Percentiles rank a stretch among this genome's conserved stretches.
phyloP scores from a whole-genome alignment of 306 rosid species.

The Albizia julibrissin region DNA sequence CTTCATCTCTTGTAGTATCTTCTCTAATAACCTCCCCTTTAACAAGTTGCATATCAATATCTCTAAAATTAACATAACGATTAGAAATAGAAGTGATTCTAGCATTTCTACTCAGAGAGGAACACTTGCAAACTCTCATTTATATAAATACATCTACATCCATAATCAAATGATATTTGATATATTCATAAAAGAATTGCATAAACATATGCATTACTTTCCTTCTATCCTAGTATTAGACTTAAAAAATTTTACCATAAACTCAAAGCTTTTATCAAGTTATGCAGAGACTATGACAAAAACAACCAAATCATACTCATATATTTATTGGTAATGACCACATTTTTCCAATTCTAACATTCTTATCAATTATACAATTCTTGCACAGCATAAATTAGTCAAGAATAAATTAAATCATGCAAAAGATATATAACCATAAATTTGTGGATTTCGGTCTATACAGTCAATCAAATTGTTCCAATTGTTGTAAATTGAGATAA shows the following conservation, averaged over 20 bases:
- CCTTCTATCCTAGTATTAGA: too few species aligned
- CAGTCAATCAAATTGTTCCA: too few species aligned
- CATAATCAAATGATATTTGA: too few species aligned
- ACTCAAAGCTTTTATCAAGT: too few species aligned
- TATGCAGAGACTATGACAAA: too few species aligned
- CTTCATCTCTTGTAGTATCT: constrained; percentile 27
- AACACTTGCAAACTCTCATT: constrained; percentile 38
- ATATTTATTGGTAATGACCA: constrained; percentile 52
- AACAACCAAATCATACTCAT: constrained; percentile 35
- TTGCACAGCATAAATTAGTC: constrained; percentile 31
- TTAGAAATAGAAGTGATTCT: constrained; percentile 57
- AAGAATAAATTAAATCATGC: neutral
- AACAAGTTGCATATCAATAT: constrained; percentile 51
- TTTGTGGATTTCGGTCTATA: too few species aligned
- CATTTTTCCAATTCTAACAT: constrained; percentile 56
- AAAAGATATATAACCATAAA: too few species aligned
- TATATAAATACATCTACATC: too few species aligned
- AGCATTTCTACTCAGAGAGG: constrained; percentile 52
- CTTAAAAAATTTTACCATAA: too few species aligned
- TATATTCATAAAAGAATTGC: too few species aligned
- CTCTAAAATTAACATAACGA: constrained; percentile 53
- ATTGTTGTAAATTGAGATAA: neutral
- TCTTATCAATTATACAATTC: constrained; percentile 58
- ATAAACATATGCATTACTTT: too few species aligned
- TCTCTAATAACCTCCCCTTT: neutral